Evolutionary conservation across 768 basidiomycete species (phyloP), one percentile per base, ranked within the genome.

Genomic region (Terana coerulea): DNA sequence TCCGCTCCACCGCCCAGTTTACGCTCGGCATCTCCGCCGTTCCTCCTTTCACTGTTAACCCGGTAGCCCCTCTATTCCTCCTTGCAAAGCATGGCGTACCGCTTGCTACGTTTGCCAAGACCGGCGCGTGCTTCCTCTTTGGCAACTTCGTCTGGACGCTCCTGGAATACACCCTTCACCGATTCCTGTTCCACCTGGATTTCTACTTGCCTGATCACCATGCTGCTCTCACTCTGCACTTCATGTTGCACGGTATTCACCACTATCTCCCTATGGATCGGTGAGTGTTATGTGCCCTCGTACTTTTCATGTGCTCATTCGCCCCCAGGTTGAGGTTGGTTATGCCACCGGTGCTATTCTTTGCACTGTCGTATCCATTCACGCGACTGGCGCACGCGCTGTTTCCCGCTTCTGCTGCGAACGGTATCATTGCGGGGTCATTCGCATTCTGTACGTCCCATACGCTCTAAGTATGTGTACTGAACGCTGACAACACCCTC

Each of bases 131-230:
- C 68, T 98, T 95, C 75, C 66, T 92, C 53, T 45, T 83, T 35
- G 97, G 97, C 5, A 94, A 91, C 66, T 28, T 97, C 44, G 75
- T 95, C 50, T 99, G 95, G 95, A 98, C 97, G 0, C 66, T 97
- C 52, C 70, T 97, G 67, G 97, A 98, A 69, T 99, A 98, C 66
- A 72, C 76, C 11, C 72, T 99, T 62, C 97, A 99, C 69, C 86
- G 97, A 35, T 98, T 98, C 81, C 72, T 99, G 44, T 99, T 99
- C 83, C 97, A 99, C 68, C 72, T 99, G 60, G 97, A 99, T 64
- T 76, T 82, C 8, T 68, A 76, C 62, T 79, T 99, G 19, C 97
- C 97, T 2, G 97, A 99, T 68, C 75, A 72, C 51, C 86, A 87
- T 5, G 70, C 72, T 46, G 90, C 87, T 69, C 75, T 98, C 62